These are phyloP conservation scores for Waltergamsia citrina DNA, from an alignment of 2,329 filamentous ascomycete genomes.

Conservation along the genomic window DNA sequence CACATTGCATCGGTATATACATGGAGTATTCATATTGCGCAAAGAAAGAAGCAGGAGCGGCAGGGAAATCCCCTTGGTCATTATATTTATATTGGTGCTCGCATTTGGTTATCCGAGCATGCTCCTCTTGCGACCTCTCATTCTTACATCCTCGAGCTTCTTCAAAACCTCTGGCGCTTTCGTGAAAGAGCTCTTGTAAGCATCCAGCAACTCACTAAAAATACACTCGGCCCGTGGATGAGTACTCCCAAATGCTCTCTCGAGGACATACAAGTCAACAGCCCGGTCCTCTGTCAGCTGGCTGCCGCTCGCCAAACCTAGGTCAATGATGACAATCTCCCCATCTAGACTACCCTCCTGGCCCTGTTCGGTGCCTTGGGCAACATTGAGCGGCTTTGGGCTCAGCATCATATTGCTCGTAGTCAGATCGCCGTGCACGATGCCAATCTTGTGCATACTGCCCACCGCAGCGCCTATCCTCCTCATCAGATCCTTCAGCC, in stretches of 20 bases:
- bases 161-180: conserved; percentile 66
- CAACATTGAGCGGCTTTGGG: conserved; percentile 10
- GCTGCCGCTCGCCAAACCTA: conserved; percentile 78
- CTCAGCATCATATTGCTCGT: conserved; percentile 93
- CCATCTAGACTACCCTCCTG: conserved; percentile 39
- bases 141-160: conserved; percentile 81
- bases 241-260: conserved; percentile 88
- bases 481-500: conserved; percentile 54
- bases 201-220: conserved; percentile 63
- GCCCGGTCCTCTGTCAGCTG: conserved; percentile 84
- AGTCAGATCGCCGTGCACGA: conserved; percentile 92
- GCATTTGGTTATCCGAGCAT: conserved; percentile 65
- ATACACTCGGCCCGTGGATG: conserved; percentile 77
- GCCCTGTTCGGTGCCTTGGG: conserved; percentile 5
- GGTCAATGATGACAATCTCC: conserved; percentile 86
- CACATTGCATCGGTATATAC: too few relatives aligned
- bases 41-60: too few relatives aligned
- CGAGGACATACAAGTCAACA: conserved; percentile 91
- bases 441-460: conserved; percentile 68
- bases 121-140: conserved; percentile 91
- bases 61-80: too few relatives aligned
- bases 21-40: not conserved
- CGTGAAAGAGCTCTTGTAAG: conserved; percentile 68
- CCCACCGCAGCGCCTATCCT: conserved; percentile 65
- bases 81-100: too few relatives aligned